These are phyloP conservation scores for Ceratonia siliqua DNA, from an alignment of 306 rosid species.

Conservation along the genomic window DNA sequence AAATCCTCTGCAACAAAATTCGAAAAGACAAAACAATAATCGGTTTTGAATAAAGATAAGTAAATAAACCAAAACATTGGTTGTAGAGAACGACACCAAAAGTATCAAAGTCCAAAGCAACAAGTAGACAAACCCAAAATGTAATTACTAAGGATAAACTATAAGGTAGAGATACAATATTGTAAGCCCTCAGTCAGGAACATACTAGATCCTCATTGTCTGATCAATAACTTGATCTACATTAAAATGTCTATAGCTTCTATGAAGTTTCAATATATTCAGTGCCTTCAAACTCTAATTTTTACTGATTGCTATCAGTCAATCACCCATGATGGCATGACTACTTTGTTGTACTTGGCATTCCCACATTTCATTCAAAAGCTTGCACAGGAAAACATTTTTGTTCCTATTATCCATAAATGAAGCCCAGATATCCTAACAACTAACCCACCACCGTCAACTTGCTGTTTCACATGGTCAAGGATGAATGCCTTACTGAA, in stretches of 20 bases:
- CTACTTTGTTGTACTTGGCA: background rate
- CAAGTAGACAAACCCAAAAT: background rate
- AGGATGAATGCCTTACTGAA: background rate
- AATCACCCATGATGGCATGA: too few species aligned
- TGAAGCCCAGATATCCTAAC: background rate
- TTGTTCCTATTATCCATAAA: background rate
- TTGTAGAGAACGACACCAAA: background rate
- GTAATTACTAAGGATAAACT: background rate
- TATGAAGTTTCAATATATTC: background rate
- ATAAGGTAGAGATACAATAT: background rate
- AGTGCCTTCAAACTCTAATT: background rate
- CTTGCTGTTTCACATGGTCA: background rate
- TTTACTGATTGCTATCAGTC: background rate
- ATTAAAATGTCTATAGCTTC: background rate
- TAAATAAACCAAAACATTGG: background rate
- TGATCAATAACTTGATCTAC: background rate
- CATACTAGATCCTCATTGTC: background rate
- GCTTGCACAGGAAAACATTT: background rate
- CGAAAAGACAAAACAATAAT: background rate
- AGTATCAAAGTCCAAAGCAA: background rate
- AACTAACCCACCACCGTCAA: conserved; percentile 1
- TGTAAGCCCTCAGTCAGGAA: background rate
- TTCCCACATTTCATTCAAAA: background rate
- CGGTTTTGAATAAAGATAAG: background rate
- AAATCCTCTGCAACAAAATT: background rate